Evolutionary conservation across 1,139 yeast genomes (phyloP), one percentile per base, ranked within the genome.

Genomic region (Komagataea norvegica): DNA sequence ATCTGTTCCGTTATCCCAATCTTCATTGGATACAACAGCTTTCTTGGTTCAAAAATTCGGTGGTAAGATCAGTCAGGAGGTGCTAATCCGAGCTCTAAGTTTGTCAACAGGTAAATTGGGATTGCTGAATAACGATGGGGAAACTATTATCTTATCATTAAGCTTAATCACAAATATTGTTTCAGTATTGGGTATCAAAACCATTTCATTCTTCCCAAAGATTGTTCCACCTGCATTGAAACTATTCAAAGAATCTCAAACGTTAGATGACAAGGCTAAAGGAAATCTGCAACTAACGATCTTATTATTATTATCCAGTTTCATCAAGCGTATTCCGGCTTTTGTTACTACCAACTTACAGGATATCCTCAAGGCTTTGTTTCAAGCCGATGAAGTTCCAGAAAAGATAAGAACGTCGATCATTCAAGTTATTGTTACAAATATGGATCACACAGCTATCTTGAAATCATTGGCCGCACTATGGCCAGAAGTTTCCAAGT

Each of bases 241-340:
- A 28, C 70, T 86, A 33, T 81, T 86, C 67, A 64, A 65, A 18
- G 48, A 56, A 13, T 55, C 65, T n/a, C 62, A 62, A 36, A 55
- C 64, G 24, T 52, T 48, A 8, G 63, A 56, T 14, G 46, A 41
- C 5, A 53, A 48, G 11, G 43, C 63, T 27, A 60, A 47, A 40
- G 57, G 54, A 22, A 60, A 59, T 36, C 59, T 80, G 41, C 88
- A 82, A 55, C 66, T 81, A 8, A 76, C 96, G 0, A 70, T 83
- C 14, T 64, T 87, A 47, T 74, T 86, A 29, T 67, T 91, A 37
- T 69, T 86, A 43, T 79, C 95, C 5, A 74, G 89, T 33, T 70
- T 87, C 54, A 66, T 89, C 36, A 86, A 82, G 60, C 79, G 86
- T 52, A 79, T 93, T 49, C 97, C 98, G 27, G 81, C 87, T 11